phyloP scores from a whole-genome alignment of 768 basidiomycete species.

The Lactifluus pinguis region DNA sequence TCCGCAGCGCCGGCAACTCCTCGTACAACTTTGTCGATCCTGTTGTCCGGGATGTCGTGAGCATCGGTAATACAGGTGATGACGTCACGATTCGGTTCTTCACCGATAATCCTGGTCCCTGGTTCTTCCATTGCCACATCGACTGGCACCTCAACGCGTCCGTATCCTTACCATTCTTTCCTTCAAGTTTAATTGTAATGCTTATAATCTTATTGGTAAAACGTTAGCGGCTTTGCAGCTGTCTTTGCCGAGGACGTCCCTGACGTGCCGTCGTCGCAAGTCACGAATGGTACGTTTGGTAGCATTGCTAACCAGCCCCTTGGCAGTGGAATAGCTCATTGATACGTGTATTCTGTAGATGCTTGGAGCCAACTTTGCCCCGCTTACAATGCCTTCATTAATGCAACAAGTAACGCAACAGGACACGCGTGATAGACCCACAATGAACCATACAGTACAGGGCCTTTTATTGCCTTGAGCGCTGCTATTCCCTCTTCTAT shows the following conservation, averaged over 20 bases:
- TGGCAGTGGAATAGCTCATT: not conserved
- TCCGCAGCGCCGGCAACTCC: conserved; percentile 9
- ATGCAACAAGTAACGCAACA: not conserved
- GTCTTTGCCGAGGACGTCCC: conserved; percentile 16
- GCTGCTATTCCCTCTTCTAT: not conserved
- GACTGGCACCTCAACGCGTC: conserved; percentile 26
- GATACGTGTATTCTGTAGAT: not conserved
- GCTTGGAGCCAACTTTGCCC: conserved; percentile 4
- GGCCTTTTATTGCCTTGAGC: not conserved
- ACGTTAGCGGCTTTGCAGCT: conserved; percentile 7
- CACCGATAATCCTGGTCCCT: conserved; percentile 25
- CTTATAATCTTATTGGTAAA: not conserved
- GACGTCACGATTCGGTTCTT: conserved; percentile 25
- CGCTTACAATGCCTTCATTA: not conserved
- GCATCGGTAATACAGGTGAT: conserved; percentile 9
- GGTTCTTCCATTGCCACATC: conserved; percentile 27
- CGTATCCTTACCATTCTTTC: conserved; percentile 55
- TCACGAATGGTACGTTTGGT: not conserved
- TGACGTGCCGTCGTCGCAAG: not conserved
- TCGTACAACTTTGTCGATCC: conserved; percentile 18
- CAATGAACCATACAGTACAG: not conserved
- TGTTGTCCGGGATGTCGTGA: conserved; percentile 19
- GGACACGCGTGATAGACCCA: not conserved
- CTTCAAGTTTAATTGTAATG: conserved; percentile 22
- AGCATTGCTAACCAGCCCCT: not conserved